A percentile compares a stretch with the other conserved stretches of the same genome.
Evolutionary conservation across 176 grass and related monocot genomes (phyloP).

Genomic region (Poa pratensis): DNA sequence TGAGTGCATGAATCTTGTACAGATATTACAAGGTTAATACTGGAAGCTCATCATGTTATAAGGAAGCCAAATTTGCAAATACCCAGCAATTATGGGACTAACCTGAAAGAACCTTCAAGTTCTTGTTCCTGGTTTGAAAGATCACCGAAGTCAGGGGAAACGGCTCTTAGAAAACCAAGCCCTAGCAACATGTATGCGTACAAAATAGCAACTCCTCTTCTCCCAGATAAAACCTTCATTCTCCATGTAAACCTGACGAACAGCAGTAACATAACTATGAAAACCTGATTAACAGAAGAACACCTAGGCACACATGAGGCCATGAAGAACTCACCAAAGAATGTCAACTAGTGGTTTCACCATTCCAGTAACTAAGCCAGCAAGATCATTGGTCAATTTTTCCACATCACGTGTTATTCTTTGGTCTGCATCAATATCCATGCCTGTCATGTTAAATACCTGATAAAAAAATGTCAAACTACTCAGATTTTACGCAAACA

Average conservation of each 20-base stretch:
- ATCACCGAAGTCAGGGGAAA: constrained; percentile 92
- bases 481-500: constrained; percentile 6
- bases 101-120: constrained; percentile 96
- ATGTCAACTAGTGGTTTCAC: constrained; percentile 98
- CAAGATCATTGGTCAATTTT: constrained; percentile 90
- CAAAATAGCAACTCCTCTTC: constrained; percentile 91
- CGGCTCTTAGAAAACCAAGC: constrained; percentile 90
- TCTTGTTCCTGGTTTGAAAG: constrained; percentile 91
- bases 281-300: constrained; percentile 35
- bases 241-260: constrained; percentile 97
- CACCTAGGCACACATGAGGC: not conserved
- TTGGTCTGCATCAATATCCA: constrained; percentile 92
- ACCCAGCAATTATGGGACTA: constrained; percentile 7
- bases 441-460: constrained; percentile 86
- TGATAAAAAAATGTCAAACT: constrained; percentile 16
- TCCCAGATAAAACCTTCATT: constrained; percentile 95
- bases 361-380: constrained; percentile 94
- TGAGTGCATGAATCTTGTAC: constrained; percentile 86
- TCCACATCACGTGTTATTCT: constrained; percentile 96
- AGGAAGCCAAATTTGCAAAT: constrained; percentile 28
- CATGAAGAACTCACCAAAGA: constrained; percentile 69
- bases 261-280: constrained; percentile 35
- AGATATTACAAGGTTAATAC: constrained; percentile 40
- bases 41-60: constrained; percentile 24
- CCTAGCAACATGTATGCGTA: constrained; percentile 96